phyloP scores from a whole-genome alignment of 352 stramenopile species.

The Phytophthora multivora region DNA sequence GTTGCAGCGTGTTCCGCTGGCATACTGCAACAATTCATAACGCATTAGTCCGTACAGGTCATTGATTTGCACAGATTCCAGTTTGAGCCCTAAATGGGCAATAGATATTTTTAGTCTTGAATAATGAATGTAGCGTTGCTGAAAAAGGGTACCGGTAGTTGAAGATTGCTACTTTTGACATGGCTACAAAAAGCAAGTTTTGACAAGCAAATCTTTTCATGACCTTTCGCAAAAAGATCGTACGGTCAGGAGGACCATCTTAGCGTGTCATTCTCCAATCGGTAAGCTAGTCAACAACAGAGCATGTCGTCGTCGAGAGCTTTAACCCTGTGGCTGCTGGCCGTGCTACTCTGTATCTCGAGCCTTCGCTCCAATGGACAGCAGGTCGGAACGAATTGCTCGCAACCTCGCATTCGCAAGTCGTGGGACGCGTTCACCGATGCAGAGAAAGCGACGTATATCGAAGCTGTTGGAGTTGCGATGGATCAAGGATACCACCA shows the following conservation, averaged over 20 bases:
- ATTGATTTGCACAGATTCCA: too few relatives aligned
- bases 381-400: slow-evolving; percentile 32
- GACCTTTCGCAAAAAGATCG: not conserved
- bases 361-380: slow-evolving; percentile 1
- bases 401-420: slow-evolving; percentile 43
- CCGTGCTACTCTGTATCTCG: not conserved
- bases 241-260: not conserved
- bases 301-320: not conserved
- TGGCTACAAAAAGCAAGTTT: too few relatives aligned
- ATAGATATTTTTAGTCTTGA: too few relatives aligned
- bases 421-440: slow-evolving; percentile 43
- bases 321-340: slow-evolving; percentile 9
- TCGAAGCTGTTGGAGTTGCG: slow-evolving; percentile 34
- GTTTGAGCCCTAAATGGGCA: too few relatives aligned
- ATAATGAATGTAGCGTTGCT: too few relatives aligned
- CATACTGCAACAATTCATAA: too few relatives aligned
- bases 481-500: slow-evolving; percentile 49
- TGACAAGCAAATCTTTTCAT: not conserved
- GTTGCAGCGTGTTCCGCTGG: too few relatives aligned
- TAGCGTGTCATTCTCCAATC: slow-evolving; percentile 2
- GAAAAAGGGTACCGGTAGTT: too few relatives aligned
- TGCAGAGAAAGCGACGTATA: slow-evolving; percentile 45
- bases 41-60: too few relatives aligned
- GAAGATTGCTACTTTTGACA: too few relatives aligned
- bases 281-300: not conserved